Evolutionary conservation across 2,329 filamentous ascomycete genomes (phyloP).

Genomic region (Penicillium sp.): DNA sequence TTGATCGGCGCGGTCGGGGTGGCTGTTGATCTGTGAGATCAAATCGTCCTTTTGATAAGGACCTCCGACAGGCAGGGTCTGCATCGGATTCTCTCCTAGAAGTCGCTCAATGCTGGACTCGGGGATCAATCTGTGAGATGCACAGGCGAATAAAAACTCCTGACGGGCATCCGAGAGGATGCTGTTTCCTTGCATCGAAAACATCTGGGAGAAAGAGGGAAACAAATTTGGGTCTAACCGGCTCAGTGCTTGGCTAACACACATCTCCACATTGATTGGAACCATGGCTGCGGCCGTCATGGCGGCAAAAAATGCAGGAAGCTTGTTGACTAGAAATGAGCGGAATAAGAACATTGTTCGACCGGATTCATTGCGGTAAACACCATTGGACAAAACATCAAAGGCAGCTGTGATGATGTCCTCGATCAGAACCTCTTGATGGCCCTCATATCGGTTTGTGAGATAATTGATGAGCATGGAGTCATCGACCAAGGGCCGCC

Average conservation of each 20-base stretch:
- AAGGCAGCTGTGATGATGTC: constrained; percentile 88
- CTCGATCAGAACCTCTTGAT: constrained; percentile 73
- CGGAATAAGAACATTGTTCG: constrained; percentile 71
- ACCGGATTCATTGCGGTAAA: constrained; percentile 66
- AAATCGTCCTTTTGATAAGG: constrained; percentile 77
- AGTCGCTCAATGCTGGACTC: constrained; percentile 76
- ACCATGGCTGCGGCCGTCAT: constrained; percentile 60
- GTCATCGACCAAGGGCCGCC: constrained; percentile 82
- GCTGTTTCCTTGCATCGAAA: constrained; percentile 60
- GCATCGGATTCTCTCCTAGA: constrained; percentile 80
- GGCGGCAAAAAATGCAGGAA: constrained; percentile 62
- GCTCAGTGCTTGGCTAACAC: constrained; percentile 65
- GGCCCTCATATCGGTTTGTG: constrained; percentile 81
- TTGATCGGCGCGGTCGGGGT: constrained; percentile 72
- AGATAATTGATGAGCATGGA: constrained; percentile 74
- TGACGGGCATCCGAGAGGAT: constrained; percentile 68
- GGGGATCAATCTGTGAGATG: constrained; percentile 79
- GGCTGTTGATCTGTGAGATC: constrained; percentile 73
- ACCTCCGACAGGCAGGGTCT: constrained; percentile 71
- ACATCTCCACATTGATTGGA: constrained; percentile 61
- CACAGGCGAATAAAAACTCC: constrained; percentile 88
- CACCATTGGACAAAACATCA: constrained; percentile 83
- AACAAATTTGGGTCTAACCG: constrained; percentile 64
- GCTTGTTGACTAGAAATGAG: constrained; percentile 79
- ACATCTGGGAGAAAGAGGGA: constrained; percentile 65